Base-by-base conservation (phyloP, 2,329 filamentous ascomycete genomes). In the Cladosporium sp. region DNA sequence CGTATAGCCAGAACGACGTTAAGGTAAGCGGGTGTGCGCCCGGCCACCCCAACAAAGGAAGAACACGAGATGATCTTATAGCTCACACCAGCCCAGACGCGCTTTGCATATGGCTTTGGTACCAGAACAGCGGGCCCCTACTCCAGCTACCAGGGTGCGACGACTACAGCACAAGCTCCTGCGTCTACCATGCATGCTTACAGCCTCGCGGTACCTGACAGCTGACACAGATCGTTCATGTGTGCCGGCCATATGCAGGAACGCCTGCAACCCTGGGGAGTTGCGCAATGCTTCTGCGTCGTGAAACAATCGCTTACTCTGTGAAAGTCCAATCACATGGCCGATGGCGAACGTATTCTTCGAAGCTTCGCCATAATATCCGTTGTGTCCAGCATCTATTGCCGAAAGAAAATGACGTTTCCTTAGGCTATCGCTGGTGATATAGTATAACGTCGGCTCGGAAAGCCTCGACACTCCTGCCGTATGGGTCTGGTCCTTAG, bases 201-300 rank as follows among this genome's bases (percentile, higher is more conserved):
- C 15, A n/a, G 15, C 13, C 32, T 36, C 32, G 15, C 32, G 13
- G 13, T 17, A 36, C 13, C 32, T 18, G 12, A 17, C 32, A n/a
- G 22, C 13, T 36, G 15, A 30, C 45, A 9, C 7, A 13, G 39
- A 7, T 41, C 20, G 7, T 39, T 22, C 7, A 24, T 22, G 43
- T 4, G 7, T 8, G n/a, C 18, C 43, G 29, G 24, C 36, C 34
- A 22, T 5, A 48, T 41, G 45, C 45, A 48, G 45, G 45, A 48
- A 48, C 37, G 30, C 13, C 27, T 41, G 37, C 45, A 48, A 32
- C 37, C 38, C 18, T 34, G 45, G 12, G 36, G 37, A 48, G 27
- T 24, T 48, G 45, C 45, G 24, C 45, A 34, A 48, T 48, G 20
- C 43, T 13, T 22, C 45, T 48, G 45, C 45, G 30, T 12, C 27